Base-by-base conservation (phyloP, 2,329 filamentous ascomycete species). In the Alternaria longipes region DNA sequence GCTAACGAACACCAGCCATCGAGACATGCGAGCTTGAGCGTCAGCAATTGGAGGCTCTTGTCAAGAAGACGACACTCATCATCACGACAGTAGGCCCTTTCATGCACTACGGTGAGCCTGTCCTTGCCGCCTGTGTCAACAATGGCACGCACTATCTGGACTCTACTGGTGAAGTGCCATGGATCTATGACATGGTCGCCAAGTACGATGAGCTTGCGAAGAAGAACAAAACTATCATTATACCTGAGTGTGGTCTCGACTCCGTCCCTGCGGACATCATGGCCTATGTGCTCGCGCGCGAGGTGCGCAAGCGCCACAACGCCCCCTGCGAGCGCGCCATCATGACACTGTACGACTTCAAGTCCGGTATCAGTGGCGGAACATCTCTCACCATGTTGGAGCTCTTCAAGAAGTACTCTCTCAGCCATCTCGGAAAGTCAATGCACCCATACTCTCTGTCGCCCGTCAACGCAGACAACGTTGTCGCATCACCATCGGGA, bases 81-180 rank as follows among this genome's bases (percentile, higher is more conserved):
- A 83, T 90, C 72, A 88, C 86, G 49, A 86, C 85, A 12, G 82
- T 90, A 28, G 88, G 88, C 2, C 88, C 88, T 0, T 91, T 88
- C 73, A 83, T 87, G 79, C 78, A 85, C 55, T 88, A 89, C 74
- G 89, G 88, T n/a, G 85, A 85, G 32, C 85, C 85, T 1, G 86
- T 90, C 4, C 83, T 91, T 8, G 85, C 88, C 67, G 88, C 88
- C 7, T 91, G 88, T 71, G 88, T 86, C 4, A 81, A 84, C 54
- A 85, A 84, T 65, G 88, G 89, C 6, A 91, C 89, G 4, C 88
- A 91, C 74, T 91, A 91, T 69, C 77, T 91, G 56, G 89, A 91
- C 73, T 85, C 84, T 49, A 90, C 88, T 5, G 89, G 88, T 49
- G 88, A 90, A 73, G 83, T 85, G 0, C 86, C 87, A 3, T 91